Evolutionary conservation across 495 filamentous ascomycete species (phyloP), one percentile per base, ranked within the genome.

Genomic region (Jackrogersella multiformis): DNA sequence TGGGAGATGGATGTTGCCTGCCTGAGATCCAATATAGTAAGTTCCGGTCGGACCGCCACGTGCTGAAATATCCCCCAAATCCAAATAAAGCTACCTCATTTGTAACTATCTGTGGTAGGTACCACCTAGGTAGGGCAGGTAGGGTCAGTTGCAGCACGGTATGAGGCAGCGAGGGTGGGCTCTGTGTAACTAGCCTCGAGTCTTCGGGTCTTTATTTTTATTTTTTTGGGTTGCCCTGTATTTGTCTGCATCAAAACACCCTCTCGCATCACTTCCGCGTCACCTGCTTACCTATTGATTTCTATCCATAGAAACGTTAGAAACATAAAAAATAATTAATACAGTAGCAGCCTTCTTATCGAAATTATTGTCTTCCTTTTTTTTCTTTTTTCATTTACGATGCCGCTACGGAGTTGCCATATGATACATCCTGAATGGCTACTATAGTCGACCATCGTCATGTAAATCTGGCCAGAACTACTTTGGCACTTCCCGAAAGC

Each of bases 181-280:
- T 18, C 30, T 58, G 60, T 69, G 66, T 60, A 64, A 64, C 60
- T 56, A 34, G 20, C n/a, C 55, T 69, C 49, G 49, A 61, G 56
- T 64, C 42, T 56, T 42, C 61, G 10, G 24, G 60, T 35, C 48
- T 54, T 64, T 64, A 45, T 32, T 64, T 54, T 38, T 26, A 41
- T 44, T 56, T 34, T 64, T 56, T 18, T 26, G n/a, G n/a, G n/a
- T n/a, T 49, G 28, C 13, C 26, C 4, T 21, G 24, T 21, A 23
- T 42, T 53, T 58, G 8, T 56, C 54, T 62, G 53, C 35, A 64
- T 18, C 34, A 70, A 65, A 65, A 65, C 32, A 69, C 53, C 56
- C 36, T 55, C 61, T 70, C 56, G 67, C 67, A 70, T 70, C 67
- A 65, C 44, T 64, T 55, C 55, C 61, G 56, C 56, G 56, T 70